These are phyloP conservation scores for Mollisiaceae sp. DNA, from an alignment of 2,329 filamentous ascomycete species.

Conservation along the genomic window DNA sequence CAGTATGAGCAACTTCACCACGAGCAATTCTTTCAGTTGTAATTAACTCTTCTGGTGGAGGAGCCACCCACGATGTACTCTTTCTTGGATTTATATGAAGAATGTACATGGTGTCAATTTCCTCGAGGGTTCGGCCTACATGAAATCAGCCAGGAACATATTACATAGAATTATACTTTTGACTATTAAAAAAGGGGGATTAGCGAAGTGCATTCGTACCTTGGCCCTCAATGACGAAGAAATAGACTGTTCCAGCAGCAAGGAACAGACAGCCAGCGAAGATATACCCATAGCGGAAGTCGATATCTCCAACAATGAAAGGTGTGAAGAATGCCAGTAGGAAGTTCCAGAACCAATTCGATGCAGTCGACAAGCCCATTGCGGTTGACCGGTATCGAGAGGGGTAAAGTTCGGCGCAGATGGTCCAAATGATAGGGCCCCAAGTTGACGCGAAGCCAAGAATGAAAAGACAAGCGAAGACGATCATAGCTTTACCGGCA, in stretches of 20 bases:
- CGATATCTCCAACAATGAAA: constrained; percentile 73
- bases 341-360: constrained; percentile 74
- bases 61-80: constrained; percentile 29
- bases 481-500: constrained; percentile 64
- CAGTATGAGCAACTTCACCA: constrained; percentile 20
- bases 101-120: constrained; percentile 37
- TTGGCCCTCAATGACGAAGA: constrained; percentile 70
- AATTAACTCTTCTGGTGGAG: constrained; percentile 26
- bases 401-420: constrained; percentile 69
- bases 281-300: constrained; percentile 68
- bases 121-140: constrained; percentile 29
- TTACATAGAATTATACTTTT: too few species aligned
- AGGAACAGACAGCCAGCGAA: constrained; percentile 73
- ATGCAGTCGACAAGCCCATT: constrained; percentile 64
- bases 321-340: constrained; percentile 77
- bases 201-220: constrained; percentile 3
- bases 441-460: constrained; percentile 71
- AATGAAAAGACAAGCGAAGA: constrained; percentile 70
- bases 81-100: constrained; percentile 29
- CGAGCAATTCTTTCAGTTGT: constrained; percentile 28
- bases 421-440: constrained; percentile 73
- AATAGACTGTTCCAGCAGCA: constrained; percentile 70
- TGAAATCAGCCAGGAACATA: background rate
- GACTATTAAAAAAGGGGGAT: background rate
- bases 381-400: constrained; percentile 62